These are phyloP conservation scores for Sclerotinia nivalis DNA, from an alignment of 2,329 filamentous ascomycete species.

Conservation along the genomic window DNA sequence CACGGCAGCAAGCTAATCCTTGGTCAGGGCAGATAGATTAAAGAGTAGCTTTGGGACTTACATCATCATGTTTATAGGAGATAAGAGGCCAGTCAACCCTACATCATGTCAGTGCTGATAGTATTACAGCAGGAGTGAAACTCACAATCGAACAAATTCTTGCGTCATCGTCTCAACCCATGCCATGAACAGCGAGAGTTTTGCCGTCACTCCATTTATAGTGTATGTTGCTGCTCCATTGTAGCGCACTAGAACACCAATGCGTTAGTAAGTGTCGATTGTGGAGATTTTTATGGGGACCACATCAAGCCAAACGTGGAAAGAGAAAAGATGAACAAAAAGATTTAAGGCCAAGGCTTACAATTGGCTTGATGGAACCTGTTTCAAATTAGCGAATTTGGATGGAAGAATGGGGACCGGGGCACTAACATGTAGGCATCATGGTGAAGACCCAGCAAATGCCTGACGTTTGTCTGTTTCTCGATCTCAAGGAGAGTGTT, in stretches of 20 bases:
- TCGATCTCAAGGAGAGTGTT: constrained; percentile 52
- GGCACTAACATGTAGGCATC: constrained; percentile 33
- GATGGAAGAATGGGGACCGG: too few species aligned
- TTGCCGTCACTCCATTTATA: constrained; percentile 22
- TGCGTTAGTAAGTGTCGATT: neutral
- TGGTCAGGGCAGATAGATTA: constrained; percentile 22
- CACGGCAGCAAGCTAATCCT: constrained; percentile 1
- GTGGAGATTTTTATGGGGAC: neutral
- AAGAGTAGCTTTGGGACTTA: constrained; percentile 40
- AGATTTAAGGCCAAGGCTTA: neutral
- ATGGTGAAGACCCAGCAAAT: constrained; percentile 53
- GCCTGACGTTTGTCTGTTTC: constrained; percentile 53
- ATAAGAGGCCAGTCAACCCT: constrained; percentile 52
- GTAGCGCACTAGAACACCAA: constrained; percentile 17
- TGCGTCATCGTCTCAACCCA: constrained; percentile 22
- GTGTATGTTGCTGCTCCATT: constrained; percentile 20
- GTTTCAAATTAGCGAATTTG: neutral
- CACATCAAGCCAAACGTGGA: neutral
- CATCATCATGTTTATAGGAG: constrained; percentile 56
- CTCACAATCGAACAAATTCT: constrained; percentile 26
- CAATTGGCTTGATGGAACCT: constrained; percentile 52
- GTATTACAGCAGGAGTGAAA: neutral
- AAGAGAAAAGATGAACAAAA: neutral
- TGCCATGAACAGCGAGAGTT: constrained; percentile 22
- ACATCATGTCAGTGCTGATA: neutral